Evolutionary conservation across 2,329 filamentous ascomycete species (phyloP).

Genomic region (Cladophialophora chaetospira): DNA sequence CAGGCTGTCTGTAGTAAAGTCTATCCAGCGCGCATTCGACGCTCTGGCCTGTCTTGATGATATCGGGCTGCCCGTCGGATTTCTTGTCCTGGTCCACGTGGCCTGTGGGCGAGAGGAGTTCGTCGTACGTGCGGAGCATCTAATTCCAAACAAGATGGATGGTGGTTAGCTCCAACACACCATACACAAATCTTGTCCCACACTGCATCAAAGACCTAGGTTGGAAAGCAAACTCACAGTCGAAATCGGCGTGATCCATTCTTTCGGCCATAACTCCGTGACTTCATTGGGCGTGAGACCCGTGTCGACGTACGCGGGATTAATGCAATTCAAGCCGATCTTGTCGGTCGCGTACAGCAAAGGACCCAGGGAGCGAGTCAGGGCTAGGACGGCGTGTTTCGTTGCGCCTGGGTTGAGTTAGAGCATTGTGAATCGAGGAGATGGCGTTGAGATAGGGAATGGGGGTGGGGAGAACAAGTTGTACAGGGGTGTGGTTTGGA

Average conservation of each 20-base stretch:
- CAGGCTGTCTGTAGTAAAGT: slow-evolving; percentile 43
- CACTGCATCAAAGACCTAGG: neutral
- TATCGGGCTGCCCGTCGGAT: slow-evolving; percentile 17
- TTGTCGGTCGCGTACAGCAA: slow-evolving; percentile 35
- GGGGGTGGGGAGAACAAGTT: too few relatives aligned
- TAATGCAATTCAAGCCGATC: slow-evolving; percentile 42
- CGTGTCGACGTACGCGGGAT: slow-evolving; percentile 41
- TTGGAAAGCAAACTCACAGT: slow-evolving; percentile 32
- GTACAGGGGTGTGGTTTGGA: too few relatives aligned
- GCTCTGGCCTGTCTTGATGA: slow-evolving; percentile 34
- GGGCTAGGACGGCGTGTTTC: slow-evolving; percentile 47
- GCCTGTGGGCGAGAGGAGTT: slow-evolving; percentile 40
- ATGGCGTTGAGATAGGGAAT: too few relatives aligned
- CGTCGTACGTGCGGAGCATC: slow-evolving; percentile 39
- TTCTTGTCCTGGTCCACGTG: slow-evolving; percentile 12
- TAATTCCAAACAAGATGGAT: neutral
- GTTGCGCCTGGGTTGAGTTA: slow-evolving; percentile 33
- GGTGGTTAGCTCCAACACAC: neutral
- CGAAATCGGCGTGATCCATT: slow-evolving; percentile 38
- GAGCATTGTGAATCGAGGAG: too few relatives aligned
- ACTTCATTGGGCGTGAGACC: slow-evolving; percentile 37
- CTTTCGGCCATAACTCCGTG: slow-evolving; percentile 36
- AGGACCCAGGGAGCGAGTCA: slow-evolving; percentile 38
- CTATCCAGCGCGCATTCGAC: slow-evolving; percentile 47
- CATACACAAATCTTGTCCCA: too few relatives aligned